phyloP scores from a whole-genome alignment of 2,329 filamentous ascomycete species.

The Fusarium nurragi region DNA sequence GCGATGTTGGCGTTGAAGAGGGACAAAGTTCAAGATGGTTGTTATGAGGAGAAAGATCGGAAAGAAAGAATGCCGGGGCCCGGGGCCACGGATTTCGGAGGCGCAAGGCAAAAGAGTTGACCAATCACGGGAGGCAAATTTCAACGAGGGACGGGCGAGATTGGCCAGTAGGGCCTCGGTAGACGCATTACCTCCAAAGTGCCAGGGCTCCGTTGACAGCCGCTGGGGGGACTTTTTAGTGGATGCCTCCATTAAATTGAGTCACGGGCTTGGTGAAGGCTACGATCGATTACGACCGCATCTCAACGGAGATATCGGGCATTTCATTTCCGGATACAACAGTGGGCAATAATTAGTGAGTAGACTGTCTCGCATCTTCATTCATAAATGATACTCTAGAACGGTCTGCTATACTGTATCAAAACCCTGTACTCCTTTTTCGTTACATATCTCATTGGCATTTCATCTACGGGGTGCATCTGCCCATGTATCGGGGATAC shows the following conservation, averaged over 20 bases:
- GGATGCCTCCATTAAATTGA: slow-evolving; percentile 13
- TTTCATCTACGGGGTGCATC: slow-evolving; percentile 73
- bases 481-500: slow-evolving; percentile 83
- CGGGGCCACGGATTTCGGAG: slow-evolving; percentile 38
- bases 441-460: slow-evolving; percentile 21
- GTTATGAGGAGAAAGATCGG: slow-evolving; percentile 39
- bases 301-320: slow-evolving; percentile 14
- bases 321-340: neutral
- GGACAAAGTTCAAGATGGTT: slow-evolving; percentile 12
- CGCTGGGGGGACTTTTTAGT: slow-evolving; percentile 24
- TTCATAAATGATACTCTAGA: slow-evolving; percentile 22
- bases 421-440: slow-evolving; percentile 30
- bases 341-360: slow-evolving; percentile 1
- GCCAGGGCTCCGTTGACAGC: slow-evolving; percentile 31
- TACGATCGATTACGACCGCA: slow-evolving; percentile 10
- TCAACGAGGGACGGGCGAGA: slow-evolving; percentile 28
- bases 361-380: slow-evolving; percentile 26
- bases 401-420: slow-evolving; percentile 20
- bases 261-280: slow-evolving; percentile 11
- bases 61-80: slow-evolving; percentile 44
- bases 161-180: slow-evolving; percentile 42
- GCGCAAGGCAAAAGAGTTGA: neutral
- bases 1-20: neutral
- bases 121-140: slow-evolving; percentile 47
- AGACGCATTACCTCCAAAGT: slow-evolving; percentile 24